These are phyloP conservation scores for Moesziomyces globuligerus DNA, from an alignment of 1,284 basidiomycete genomes.

Conservation along the genomic window DNA sequence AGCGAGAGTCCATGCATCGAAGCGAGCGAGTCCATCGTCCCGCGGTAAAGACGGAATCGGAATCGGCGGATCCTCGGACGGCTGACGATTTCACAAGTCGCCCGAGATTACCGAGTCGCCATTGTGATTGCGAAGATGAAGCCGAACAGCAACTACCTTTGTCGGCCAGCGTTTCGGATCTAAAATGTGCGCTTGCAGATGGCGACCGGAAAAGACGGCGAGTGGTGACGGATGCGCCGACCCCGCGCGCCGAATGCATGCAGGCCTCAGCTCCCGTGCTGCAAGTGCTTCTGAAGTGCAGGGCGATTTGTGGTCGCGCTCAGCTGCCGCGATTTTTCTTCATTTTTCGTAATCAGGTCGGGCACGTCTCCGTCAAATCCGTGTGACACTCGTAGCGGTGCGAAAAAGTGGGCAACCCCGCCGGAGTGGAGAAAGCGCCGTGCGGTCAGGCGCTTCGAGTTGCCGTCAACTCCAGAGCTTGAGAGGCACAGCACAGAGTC, in stretches of 20 bases:
- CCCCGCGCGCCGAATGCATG: background rate
- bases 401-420: conserved; percentile 1
- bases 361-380: conserved; percentile 29
- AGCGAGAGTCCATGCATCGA: too few species aligned
- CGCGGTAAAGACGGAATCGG: too few species aligned
- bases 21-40: too few species aligned
- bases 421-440: conserved; percentile 6
- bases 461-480: conserved; percentile 36
- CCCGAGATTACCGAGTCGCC: background rate
- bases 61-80: too few species aligned
- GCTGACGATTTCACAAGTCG: background rate
- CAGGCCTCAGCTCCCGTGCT: background rate
- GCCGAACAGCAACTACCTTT: background rate
- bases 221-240: background rate
- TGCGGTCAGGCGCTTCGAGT: conserved; percentile 2
- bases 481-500: background rate
- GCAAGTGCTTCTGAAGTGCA: too few species aligned
- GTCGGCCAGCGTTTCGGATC: too few species aligned
- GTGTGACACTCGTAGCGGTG: background rate
- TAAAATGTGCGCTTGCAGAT: background rate
- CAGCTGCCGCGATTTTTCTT: background rate
- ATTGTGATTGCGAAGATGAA: too few species aligned
- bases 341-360: conserved; percentile 1
- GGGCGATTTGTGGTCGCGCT: too few species aligned
- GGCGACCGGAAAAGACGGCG: conserved; percentile 33